Evolutionary conservation across 176 grass and related monocot species (phyloP), one percentile per base, ranked within the genome.

Genomic region (Avena sativa): DNA sequence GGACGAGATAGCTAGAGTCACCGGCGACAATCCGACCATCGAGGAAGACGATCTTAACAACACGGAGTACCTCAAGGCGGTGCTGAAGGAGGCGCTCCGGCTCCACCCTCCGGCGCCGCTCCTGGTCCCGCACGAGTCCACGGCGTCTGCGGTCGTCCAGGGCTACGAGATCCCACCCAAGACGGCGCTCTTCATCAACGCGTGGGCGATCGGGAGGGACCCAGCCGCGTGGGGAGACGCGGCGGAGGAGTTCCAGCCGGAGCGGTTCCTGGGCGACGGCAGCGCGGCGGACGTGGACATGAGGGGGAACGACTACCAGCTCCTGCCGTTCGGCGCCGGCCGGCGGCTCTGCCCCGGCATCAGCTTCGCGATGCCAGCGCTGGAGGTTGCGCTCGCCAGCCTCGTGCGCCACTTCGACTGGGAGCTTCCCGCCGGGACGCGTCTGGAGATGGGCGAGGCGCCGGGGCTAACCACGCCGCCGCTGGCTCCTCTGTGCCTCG

Each of bases 201-300:
- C 38, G 20, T 97, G 92, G 92, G 89, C 95, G 23, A 92, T 92
- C 44, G 92, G 81, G 17, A 89, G 92, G 81, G 92, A 94, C 73
- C 88, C 90, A 0, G 81, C 84, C 2, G 60, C 36, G 21, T 94
- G 95, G 95, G 90, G 72, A 0, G 23, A 88, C 19, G 34, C 80
- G n/a, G 78, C 90, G 44, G 92, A 90, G 14, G 84, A 93, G 70
- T 97, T 97, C 75, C 75, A 49, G 36, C 95, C 92, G 4, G 95
- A 94, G 81, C 78, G 95, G 21, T 97, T 97, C 47, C 2, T 90
- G 9, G 28, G 38, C 52, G 2, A 3, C 23, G 47, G 72, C 21
- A 1, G 72, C 23, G 46, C 17, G 40, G 40, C 28, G 26, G 23
- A 32, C 2, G 25, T 93, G 26, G 85, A 93, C 43, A 65, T 85